Conservation (phyloP, 164 flowering plant genomes). For the Dillenia turbinata region DNA sequence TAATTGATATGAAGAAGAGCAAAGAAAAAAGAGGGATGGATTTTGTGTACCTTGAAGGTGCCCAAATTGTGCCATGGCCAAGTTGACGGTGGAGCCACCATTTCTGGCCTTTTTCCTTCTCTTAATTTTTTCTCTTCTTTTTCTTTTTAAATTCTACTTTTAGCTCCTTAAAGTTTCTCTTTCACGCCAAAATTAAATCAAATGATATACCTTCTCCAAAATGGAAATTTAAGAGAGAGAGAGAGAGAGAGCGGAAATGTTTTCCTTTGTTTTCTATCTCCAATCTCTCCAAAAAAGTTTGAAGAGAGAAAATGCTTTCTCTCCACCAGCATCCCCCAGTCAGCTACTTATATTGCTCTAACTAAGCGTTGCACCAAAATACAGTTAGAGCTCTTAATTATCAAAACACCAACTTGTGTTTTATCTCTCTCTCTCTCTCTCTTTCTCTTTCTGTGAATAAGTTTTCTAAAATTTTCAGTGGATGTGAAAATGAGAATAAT, state of each 20-base stretch:
- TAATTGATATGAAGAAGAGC: not conserved
- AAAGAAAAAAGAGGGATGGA: not conserved
- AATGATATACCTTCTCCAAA: not conserved
- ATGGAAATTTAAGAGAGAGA: not conserved
- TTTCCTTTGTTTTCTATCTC: not conserved
- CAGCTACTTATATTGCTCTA: not conserved
- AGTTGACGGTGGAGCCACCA: conserved; percentile 49
- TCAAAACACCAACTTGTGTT: not conserved
- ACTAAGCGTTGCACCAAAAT: not conserved
- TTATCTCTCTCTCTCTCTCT: not conserved
- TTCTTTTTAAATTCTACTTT: not conserved
- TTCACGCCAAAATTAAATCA: not conserved
- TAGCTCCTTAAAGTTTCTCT: not conserved
- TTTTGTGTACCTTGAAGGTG: conserved; percentile 42
- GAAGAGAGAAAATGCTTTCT: not conserved
- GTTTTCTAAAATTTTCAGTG: not conserved
- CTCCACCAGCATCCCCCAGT: not conserved
- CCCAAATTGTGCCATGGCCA: conserved; percentile 81
- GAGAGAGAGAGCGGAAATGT: not conserved
- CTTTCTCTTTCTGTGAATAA: not conserved
- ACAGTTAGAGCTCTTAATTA: conserved; percentile 7
- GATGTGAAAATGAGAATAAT: not conserved
- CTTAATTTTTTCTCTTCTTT: not conserved
- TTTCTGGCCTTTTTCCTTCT: conserved; percentile 6
- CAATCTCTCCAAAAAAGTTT: not conserved